Conservation (phyloP, 345 rosid species). For the Citrus cavaleriei region DNA sequence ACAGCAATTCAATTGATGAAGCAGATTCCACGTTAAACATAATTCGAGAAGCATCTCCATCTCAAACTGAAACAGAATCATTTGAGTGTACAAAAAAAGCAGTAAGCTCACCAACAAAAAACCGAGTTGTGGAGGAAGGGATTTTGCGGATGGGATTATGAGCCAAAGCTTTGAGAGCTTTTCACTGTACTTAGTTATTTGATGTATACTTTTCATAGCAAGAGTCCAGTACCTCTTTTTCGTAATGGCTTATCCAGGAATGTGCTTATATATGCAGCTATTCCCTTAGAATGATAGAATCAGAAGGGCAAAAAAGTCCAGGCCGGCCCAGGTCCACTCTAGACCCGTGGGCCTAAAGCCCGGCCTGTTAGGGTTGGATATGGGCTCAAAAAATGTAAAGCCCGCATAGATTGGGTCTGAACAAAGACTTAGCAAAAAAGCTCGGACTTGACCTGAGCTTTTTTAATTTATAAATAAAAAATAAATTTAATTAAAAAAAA, state of each 20-base stretch:
- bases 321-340: rapidly evolving
- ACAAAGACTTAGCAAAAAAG: too few species aligned
- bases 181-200: background rate
- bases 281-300: too few species aligned
- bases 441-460: rapidly evolving
- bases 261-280: too few species aligned
- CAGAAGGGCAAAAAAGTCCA: too few species aligned
- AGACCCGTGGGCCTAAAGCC: rapidly evolving
- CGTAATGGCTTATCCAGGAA: background rate
- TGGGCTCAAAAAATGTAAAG: too few species aligned
- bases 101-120: constrained; percentile 14
- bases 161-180: background rate
- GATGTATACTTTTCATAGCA: background rate
- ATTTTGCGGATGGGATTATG: background rate
- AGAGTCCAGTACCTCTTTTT: background rate
- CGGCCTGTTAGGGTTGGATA: too few species aligned
- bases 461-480: too few species aligned
- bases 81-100: constrained; percentile 28
- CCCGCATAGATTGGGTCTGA: rapidly evolving
- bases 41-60: constrained; percentile 21
- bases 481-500: too few species aligned
- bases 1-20: constrained; percentile 16
- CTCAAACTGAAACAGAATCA: constrained; percentile 22
- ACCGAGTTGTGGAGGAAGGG: background rate
- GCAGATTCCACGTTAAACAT: constrained; percentile 11